Percentiles rank a stretch among this genome's conserved stretches.
phyloP scores from a whole-genome alignment of 129 eudicot species.

The Sambucus nigra region DNA sequence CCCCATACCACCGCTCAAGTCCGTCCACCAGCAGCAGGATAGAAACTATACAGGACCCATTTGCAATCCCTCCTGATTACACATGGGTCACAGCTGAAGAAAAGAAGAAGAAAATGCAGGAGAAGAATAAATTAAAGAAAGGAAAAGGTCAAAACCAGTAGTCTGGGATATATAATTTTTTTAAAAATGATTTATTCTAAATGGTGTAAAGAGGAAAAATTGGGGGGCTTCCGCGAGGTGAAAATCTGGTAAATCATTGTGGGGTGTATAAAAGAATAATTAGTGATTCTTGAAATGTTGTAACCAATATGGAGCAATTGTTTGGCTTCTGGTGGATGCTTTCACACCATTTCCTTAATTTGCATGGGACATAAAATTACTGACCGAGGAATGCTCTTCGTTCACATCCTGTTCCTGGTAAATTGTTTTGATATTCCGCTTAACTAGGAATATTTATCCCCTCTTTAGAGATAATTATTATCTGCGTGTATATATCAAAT shows the following conservation, averaged over 20 bases:
- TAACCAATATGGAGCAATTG: conserved; percentile 16
- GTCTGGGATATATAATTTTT: too few relatives aligned
- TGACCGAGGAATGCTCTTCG: too few relatives aligned
- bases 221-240: too few relatives aligned
- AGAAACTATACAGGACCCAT: conserved; percentile 65
- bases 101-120: conserved; percentile 89
- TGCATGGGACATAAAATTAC: too few relatives aligned
- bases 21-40: conserved; percentile 44
- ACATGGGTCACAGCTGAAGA: conserved; percentile 83
- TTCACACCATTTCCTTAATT: conserved; percentile 1
- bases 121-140: conserved; percentile 70
- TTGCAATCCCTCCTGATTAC: conserved; percentile 76
- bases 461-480: too few relatives aligned
- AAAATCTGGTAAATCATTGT: too few relatives aligned
- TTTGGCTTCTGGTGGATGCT: conserved; percentile 39
- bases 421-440: too few relatives aligned
- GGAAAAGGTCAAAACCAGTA: conserved; percentile 35
- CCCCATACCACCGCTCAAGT: conserved; percentile 62
- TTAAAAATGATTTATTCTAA: too few relatives aligned
- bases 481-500: too few relatives aligned
- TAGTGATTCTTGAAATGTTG: conserved; percentile 33
- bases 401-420: too few relatives aligned
- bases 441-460: too few relatives aligned
- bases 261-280: neutral
- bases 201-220: too few relatives aligned